Percentiles rank a stretch among this genome's conserved stretches.
Conservation (phyloP, 108 stramenopile genomes). For the Nitzschia putrida region DNA sequence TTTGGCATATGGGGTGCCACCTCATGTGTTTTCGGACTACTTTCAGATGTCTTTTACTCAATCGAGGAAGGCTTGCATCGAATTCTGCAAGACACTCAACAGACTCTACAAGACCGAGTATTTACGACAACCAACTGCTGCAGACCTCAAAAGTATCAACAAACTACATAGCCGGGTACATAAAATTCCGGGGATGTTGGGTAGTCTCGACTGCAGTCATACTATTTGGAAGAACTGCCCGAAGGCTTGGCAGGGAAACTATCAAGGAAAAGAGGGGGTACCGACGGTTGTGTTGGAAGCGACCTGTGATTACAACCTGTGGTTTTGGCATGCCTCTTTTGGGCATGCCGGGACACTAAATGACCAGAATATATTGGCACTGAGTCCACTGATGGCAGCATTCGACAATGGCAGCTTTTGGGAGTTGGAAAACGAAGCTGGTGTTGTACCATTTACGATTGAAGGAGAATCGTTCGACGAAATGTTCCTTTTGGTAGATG, state of each 20-base stretch:
- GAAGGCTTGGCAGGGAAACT: conserved; percentile 17
- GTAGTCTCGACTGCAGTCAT: conserved; percentile 25
- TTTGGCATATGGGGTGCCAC: conserved; percentile 18
- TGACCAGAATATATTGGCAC: conserved; percentile 36
- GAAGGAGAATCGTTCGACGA: conserved; percentile 19
- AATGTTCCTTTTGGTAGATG: conserved; percentile 35
- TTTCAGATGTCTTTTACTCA: conserved; percentile 18
- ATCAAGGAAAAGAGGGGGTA: conserved; percentile 20
- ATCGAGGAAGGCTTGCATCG: neutral
- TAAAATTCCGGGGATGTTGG: conserved; percentile 14
- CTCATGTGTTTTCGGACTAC: conserved; percentile 4
- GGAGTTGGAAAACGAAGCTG: neutral
- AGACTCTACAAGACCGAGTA: conserved; percentile 12
- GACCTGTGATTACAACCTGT: conserved; percentile 35
- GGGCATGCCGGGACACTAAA: conserved; percentile 34
- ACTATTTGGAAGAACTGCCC: conserved; percentile 30
- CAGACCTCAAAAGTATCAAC: neutral
- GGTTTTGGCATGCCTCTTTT: conserved; percentile 36
- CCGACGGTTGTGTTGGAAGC: too few species aligned
- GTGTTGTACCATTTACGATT: conserved; percentile 19
- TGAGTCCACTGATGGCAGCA: neutral
- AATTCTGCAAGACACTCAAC: conserved; percentile 1
- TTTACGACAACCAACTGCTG: neutral
- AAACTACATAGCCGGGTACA: conserved; percentile 4
- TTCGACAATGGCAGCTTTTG: neutral